Base-by-base conservation (phyloP, 805 yeast genomes). In the Hanseniaspora clermontiae region DNA sequence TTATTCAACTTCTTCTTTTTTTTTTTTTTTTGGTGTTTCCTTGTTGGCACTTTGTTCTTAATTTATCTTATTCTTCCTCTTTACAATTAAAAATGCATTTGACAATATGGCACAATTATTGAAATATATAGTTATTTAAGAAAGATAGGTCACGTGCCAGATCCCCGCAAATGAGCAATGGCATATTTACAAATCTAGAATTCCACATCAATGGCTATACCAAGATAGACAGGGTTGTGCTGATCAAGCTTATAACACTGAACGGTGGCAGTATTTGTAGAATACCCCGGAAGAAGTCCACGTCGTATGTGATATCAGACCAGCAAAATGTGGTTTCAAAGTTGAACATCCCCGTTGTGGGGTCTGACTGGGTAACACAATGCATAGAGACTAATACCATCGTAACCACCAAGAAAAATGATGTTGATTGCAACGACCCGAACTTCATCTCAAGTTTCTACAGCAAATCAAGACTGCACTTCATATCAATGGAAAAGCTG, bases 171-270 rank as follows among this genome's bases (percentile, higher is more conserved):
- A 36, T 14, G 17, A 15, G 3, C 2, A 15, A 36, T 36, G 38
- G 6, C 19, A 17, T 90, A 1, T 89, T 91, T 64, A 63, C 70
- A 39, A 80, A 76, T 1, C 86, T 90, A 65, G 68, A 73, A 1
- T 74, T 91, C 5, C 82, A 84, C 66, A 88, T 91, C n/a, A 90
- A 89, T 63, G 98, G 98, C 0, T 81, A 84, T 63, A 91, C 97
- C 0, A 70, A 69, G 2, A 97, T 97, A 0, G 80, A 90, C n/a
- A 77, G 88, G 15, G 70, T 77, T 43, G 83, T 80, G 59, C 70
- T 93, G 34, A 91, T 86, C 63, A 77, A 82, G 56, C 62, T 87
- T 61, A 81, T 91, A 2, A 78, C 86, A 1, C 61, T 80, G 10
- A 77, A 90, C 67, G 97, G 97, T 0, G 98, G 98, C 0, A 74